Percentiles rank a stretch among this genome's conserved stretches.
Evolutionary conservation across 2,329 filamentous ascomycete species (phyloP).

Genomic region (Samsoniella hepiali): DNA sequence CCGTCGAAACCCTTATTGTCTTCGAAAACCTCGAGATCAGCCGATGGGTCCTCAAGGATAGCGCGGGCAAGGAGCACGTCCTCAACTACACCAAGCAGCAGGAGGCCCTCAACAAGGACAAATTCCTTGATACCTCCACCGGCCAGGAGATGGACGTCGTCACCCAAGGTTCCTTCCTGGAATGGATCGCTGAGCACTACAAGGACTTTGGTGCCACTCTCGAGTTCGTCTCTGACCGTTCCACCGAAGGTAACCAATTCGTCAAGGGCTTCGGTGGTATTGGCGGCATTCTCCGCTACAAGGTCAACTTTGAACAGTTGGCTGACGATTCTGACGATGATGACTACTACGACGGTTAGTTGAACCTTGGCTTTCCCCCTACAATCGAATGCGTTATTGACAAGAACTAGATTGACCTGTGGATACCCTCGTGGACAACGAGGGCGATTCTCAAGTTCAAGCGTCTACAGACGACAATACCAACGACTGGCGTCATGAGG

Average conservation of each 20-base stretch:
- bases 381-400: conserved; percentile 9
- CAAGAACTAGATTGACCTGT: conserved; percentile 72
- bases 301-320: conserved; percentile 99
- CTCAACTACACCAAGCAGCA: conserved; percentile 81
- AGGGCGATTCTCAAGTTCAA: conserved; percentile 72
- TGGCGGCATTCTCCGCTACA: conserved; percentile 95
- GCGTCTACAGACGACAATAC: conserved; percentile 42
- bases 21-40: conserved; percentile 97
- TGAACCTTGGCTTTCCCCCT: conserved; percentile 15
- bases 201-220: conserved; percentile 94
- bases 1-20: conserved; percentile 90
- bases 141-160: conserved; percentile 96
- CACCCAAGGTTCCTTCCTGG: conserved; percentile 87
- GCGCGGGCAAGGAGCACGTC: conserved; percentile 66
- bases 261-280: conserved; percentile 99
- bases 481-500: conserved; percentile 39
- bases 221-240: conserved; percentile 96
- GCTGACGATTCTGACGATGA: conserved; percentile 90
- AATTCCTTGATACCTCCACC: conserved; percentile 93
- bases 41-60: conserved; percentile 84
- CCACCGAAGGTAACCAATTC: conserved; percentile 98
- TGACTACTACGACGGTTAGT: conserved; percentile 76
- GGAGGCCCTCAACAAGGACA: conserved; percentile 69
- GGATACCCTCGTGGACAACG: conserved; percentile 81
- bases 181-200: conserved; percentile 98